These are phyloP conservation scores for Castanea mollissima DNA, from an alignment of 306 rosid genomes.

Conservation along the genomic window DNA sequence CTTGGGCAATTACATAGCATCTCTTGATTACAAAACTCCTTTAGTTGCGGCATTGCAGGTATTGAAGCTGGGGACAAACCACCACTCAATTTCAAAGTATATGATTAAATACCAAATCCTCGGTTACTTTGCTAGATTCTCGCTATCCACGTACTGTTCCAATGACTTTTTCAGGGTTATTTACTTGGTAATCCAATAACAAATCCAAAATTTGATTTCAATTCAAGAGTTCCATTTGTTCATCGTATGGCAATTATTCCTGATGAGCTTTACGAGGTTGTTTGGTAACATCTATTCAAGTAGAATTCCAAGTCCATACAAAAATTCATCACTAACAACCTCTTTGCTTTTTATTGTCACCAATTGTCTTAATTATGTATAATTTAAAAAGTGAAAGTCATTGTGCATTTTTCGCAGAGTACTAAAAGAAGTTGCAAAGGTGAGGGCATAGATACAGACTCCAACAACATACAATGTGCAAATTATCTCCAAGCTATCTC, in stretches of 20 bases:
- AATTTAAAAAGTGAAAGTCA: not conserved
- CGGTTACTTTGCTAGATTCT: not conserved
- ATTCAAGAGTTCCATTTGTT: slow-evolving; percentile 20
- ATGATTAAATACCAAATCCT: not conserved
- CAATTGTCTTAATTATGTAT: not conserved
- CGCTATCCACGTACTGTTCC: not conserved
- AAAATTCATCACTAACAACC: not conserved
- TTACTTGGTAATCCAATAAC: slow-evolving; percentile 25
- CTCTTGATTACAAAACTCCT: not conserved
- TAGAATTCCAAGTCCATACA: too few species aligned
- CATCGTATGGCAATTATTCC: slow-evolving; percentile 33
- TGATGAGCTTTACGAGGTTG: slow-evolving; percentile 40
- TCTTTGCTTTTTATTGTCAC: not conserved
- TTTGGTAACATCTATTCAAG: not conserved
- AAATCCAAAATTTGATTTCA: not conserved
- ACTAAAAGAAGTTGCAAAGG: too few species aligned
- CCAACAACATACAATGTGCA: slow-evolving; percentile 12
- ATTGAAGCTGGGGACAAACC: slow-evolving; percentile 24
- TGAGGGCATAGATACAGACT: not conserved
- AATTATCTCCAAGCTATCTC: slow-evolving; percentile 26
- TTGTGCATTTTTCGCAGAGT: not conserved
- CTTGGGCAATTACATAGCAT: not conserved
- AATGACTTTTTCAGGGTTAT: slow-evolving; percentile 23
- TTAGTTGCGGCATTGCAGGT: slow-evolving; percentile 16
- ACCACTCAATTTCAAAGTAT: slow-evolving; percentile 23